Evolutionary conservation across 2,329 filamentous ascomycete species (phyloP), one percentile per base, ranked within the genome.

Genomic region (Claviceps digitariae): DNA sequence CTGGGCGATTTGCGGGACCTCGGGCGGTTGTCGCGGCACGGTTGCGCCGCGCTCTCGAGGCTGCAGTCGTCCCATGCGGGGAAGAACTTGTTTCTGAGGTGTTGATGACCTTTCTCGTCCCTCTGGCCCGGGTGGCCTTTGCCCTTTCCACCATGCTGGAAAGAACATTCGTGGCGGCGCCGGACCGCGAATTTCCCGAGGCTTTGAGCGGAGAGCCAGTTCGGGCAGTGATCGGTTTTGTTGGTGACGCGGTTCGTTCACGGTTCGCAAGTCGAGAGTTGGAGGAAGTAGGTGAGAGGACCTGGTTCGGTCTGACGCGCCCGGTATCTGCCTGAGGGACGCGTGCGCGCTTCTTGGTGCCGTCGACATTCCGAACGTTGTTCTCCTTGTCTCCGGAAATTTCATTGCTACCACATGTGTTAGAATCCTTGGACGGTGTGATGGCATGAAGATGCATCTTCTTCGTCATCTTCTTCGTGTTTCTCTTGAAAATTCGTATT

Each of bases 271-370:
- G 76, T 51, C 87, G 82, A 6, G 86, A 86, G 64, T 95, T 95
- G 55, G 85, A 84, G 0, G 87, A 90, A 51, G 87, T 85, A 2
- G 89, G 89, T 1, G 90, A 95, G 2, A 95, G 74, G 40, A 94
- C 78, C 66, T 85, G 76, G 50, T 75, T 70, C 56, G 79, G 67
- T 58, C 64, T 64, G 43, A 68, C 61, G 48, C 56, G 55, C 59
- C 69, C 61, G 57, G 67, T 57, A 27, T 70, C 73, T 55, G 70
- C 71, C 21, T 69, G 73, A 53, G 69, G 67, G 12, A 69, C 67
- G 46, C 74, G 77, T 17, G 72, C 67, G 61, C 69, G 75, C 70
- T 90, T 90, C 74, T 91, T 91, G 3, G 84, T 81, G 58, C 83
- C 83, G 23, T 84, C 78, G 56, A 72, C 69, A 56, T 69, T 69